Conservation (phyloP, 2,329 filamentous ascomycete species). For the Xylariaceae sp. region DNA sequence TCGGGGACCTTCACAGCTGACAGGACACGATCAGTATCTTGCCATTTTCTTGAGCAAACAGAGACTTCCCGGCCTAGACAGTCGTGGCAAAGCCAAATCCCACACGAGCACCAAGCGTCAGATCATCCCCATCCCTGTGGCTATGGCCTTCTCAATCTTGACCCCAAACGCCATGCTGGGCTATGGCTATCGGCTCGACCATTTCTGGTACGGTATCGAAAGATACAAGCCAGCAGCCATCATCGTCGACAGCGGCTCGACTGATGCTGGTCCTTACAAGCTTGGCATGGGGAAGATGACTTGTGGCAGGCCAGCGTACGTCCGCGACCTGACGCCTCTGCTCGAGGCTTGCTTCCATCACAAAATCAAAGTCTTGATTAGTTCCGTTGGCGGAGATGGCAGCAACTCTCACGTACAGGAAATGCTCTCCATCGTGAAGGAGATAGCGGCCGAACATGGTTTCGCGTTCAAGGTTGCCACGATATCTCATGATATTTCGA, state of each 20-base stretch:
- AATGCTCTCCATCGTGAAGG: conserved; percentile 33
- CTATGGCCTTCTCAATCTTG: conserved; percentile 18
- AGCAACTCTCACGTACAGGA: conserved; percentile 35
- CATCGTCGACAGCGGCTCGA: conserved; percentile 32
- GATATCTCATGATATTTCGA: conserved; percentile 30
- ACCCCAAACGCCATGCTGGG: conserved; percentile 30
- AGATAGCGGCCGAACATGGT: conserved; percentile 25
- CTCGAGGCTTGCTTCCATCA: conserved; percentile 18
- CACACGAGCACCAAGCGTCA: too few species aligned
- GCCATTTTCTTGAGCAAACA: too few species aligned
- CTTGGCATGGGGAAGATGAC: conserved; percentile 9
- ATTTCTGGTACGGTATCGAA: conserved; percentile 28
- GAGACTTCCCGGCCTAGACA: too few species aligned
- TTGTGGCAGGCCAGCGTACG: conserved; percentile 5
- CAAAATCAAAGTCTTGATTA: conserved; percentile 25
- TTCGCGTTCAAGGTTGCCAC: conserved; percentile 25
- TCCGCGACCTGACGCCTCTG: conserved; percentile 22
- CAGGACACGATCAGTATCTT: too few species aligned
- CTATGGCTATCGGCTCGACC: conserved; percentile 25
- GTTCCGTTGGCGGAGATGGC: conserved; percentile 38
- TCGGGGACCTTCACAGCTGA: too few species aligned
- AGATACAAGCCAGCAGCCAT: conserved; percentile 27
- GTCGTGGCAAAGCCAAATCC: too few species aligned
- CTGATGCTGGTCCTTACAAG: conserved; percentile 25
- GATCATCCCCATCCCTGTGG: neutral